phyloP scores from a whole-genome alignment of 257 asterid species.

The Solanum chmielewskii region DNA sequence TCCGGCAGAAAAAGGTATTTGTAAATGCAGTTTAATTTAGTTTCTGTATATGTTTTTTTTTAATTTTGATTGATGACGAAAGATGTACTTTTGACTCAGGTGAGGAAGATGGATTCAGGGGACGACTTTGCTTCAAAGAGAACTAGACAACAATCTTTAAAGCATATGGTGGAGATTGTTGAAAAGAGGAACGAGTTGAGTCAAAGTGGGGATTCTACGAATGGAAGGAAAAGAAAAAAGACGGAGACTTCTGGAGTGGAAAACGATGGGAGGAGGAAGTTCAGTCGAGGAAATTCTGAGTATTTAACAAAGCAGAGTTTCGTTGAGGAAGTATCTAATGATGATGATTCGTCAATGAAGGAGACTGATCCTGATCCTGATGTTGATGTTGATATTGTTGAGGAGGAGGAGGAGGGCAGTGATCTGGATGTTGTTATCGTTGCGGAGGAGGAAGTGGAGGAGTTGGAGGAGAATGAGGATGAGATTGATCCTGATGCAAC shows the following conservation, averaged over 20 bases:
- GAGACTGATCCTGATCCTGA: not conserved
- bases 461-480: too few relatives aligned
- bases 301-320: not conserved
- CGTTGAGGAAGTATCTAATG: too few relatives aligned
- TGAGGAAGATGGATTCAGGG: not conserved
- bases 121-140: not conserved
- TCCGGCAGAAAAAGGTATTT: too few relatives aligned
- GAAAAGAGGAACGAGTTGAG: not conserved
- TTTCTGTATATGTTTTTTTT: too few relatives aligned
- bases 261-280: not conserved
- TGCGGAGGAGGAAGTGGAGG: not conserved
- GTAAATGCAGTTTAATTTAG: not conserved
- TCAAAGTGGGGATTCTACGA: not conserved
- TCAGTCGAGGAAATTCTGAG: not conserved
- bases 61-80: not conserved
- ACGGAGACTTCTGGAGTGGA: not conserved
- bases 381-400: not conserved
- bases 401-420: not conserved
- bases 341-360: not conserved
- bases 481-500: not conserved
- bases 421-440: not conserved
- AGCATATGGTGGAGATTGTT: not conserved
- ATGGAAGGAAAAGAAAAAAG: not conserved
- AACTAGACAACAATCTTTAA: not conserved
- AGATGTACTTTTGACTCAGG: not conserved